Evolutionary conservation across 805 yeast species (phyloP), one percentile per base, ranked within the genome.

Genomic region (Myxozyma mucilagina): DNA sequence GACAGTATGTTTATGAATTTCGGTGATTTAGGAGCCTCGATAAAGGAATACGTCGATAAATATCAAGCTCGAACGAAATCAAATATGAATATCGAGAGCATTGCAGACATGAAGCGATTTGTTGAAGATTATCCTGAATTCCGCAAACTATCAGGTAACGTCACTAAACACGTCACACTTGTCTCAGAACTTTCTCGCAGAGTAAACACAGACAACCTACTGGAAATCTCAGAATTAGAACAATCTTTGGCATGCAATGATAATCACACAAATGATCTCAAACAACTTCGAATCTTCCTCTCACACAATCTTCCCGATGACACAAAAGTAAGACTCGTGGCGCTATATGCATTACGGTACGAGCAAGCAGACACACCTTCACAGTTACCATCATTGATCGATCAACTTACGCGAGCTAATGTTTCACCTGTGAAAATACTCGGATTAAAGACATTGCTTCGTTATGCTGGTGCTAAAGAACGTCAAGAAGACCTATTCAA

Each of bases 91-190:
- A 81, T 93, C 64, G 85, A 85, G 65, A 86, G 94, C 41, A 84
- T 94, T 49, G 85, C 89, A 18, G 99, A 94, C 70, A 88, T 94
- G 84, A 94, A 93, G 73, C 84, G 85, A 68, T 89, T 93, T 69
- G 85, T 94, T 59, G 97, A 92, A 60, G 90, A 90, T 64, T 91
- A 88, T 70, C 99, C 99, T 1, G 99, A 94, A 72, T 92, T 89
- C 73, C 87, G 90, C 67, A 90, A 89, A 71, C 78, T 93, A 38
- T 88, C 96, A 10, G 85, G 90, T 38, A 93, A 92, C 72, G 90
- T 94, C 10, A 83, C 96, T 35, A 94, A 93, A 70, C 99, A 94
- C 74, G 91, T 94, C 82, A 84, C 96, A 20, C 79, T 94, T 24
- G 92, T 93, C 7, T 83, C 93, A 29, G 97, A 93, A 70, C 81